Evolutionary conservation across 495 filamentous ascomycete species (phyloP), one percentile per base, ranked within the genome.

Genomic region (Umbilicaria muhlenbergii): DNA sequence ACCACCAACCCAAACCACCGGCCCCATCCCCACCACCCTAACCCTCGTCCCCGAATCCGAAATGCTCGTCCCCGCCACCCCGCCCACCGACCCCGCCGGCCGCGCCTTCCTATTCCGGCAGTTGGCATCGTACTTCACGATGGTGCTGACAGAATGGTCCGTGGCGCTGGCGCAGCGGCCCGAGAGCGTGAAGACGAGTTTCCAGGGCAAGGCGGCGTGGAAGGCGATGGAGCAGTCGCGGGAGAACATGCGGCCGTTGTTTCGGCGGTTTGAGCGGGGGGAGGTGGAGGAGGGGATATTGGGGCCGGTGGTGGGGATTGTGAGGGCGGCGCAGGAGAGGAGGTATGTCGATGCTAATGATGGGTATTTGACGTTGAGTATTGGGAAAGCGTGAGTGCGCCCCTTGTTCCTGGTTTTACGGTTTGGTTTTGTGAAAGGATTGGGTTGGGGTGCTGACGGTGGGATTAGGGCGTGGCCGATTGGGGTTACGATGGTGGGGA

Each of bases 401-500:
- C 36, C 19, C 11, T 33, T 10, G 13, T 38, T 8, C 8, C 19
- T 13, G 15, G 15, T 4, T 24, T 48, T n/a, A n/a, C n/a, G n/a
- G n/a, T n/a, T n/a, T n/a, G n/a, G n/a, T n/a, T n/a, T n/a, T n/a
- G n/a, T n/a, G n/a, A n/a, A n/a, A n/a, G n/a, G n/a, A 38, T 6
- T 24, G 28, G 51, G 36, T 34, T 5, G 3, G 16, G 28, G 39
- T 46, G 15, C 58, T 60, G 46, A 62, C 40, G 4, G 13, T 4
- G 3, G 12, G 24, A 42, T 19, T 44, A 75, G 72, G 48, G 91
- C 91, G 17, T 98, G 91, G 91, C 91, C 91, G 21, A 98, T 98
- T 58, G 91, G 91, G 63, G 91, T 98, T 24, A 98, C 91, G 53
- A 95, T 96, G 91, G 91, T 98, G 49, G 91, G 91, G 69, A 98